Evolutionary conservation across 805 yeast species (phyloP), one percentile per base, ranked within the genome.

Genomic region (Saturnispora gosingensis): DNA sequence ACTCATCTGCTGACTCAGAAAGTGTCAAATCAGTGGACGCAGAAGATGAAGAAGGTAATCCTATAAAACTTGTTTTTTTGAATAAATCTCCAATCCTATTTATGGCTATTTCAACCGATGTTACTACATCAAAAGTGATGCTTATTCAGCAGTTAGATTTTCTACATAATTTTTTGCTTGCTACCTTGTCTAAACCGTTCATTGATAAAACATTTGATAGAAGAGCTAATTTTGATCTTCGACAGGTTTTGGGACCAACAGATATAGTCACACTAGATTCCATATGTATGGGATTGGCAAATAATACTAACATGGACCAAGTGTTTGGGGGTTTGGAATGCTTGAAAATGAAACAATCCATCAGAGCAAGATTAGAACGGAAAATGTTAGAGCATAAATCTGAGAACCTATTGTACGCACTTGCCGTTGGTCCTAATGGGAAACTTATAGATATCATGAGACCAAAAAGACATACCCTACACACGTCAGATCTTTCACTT

Each of bases 161-260:
- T 20, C 60, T 91, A 15, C 83, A 90, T 67, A 81, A 87, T 46
- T 91, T 86, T 63, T 63, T 91, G 5, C 63, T 91, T n/a, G 81
- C 95, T 0, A 85, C 93, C 0, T 68, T 93, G 39, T 85, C 95
- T n/a, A 82, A 84, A 61, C 84, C 88, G 1, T 86, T 85, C 56
- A 80, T 91, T 38, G 71, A 76, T 9, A 79, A 80, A 56, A 80
- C 84, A 35, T 90, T 86, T 63, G 71, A 74, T 48, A 77, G 79
- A 54, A 72, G 95, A 52, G 83, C 85, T 60, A 88, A 88, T 60
- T 88, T 85, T 60, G 98, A 91, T 61, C 68, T 91, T 38, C 71
- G 97, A 22, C 83, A 81, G 53, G 74, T 85, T 28, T 71, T 90
- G 25, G 88, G 88, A 3, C 78, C 82, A 1, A 76, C 91, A 3